Conservation (phyloP, 257 asterid species). For the Gardenia jasminoides region DNA sequence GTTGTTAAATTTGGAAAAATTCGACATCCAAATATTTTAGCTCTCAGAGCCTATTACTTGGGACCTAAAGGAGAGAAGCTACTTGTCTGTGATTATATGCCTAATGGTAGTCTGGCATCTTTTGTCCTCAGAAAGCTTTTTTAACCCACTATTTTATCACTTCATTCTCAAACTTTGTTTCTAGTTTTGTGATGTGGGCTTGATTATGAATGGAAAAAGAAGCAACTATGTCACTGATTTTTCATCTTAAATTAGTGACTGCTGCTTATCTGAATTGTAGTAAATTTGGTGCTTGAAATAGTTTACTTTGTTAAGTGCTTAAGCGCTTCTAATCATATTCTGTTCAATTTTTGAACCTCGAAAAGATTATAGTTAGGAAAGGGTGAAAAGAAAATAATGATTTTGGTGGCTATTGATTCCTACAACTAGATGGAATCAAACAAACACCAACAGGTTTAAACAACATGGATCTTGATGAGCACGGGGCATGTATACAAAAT, state of each 20-base stretch:
- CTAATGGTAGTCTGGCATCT: constrained; percentile 89
- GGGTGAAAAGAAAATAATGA: not conserved
- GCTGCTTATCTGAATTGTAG: not conserved
- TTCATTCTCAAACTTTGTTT: not conserved
- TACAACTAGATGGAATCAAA: not conserved
- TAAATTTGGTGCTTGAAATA: not conserved
- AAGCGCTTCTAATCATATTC: not conserved
- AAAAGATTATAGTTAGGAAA: not conserved
- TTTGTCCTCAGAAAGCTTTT: constrained; percentile 70
- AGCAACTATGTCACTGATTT: not conserved
- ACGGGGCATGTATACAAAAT: too few species aligned
- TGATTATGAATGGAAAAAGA: not conserved
- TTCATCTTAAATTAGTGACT: not conserved
- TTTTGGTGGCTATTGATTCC: not conserved
- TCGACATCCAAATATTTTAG: constrained; percentile 63
- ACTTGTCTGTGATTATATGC: constrained; percentile 83
- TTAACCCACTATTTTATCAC: not conserved
- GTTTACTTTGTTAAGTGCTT: not conserved
- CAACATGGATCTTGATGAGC: not conserved
- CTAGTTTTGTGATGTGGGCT: not conserved
- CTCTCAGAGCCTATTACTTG: constrained; percentile 83
- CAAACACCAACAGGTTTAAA: not conserved
- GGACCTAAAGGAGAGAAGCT: constrained; percentile 99
- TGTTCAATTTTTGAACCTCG: not conserved
- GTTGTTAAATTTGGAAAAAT: constrained; percentile 78